Evolutionary conservation across 768 basidiomycete species (phyloP).

Genomic region (Xanthoconium stramineum): DNA sequence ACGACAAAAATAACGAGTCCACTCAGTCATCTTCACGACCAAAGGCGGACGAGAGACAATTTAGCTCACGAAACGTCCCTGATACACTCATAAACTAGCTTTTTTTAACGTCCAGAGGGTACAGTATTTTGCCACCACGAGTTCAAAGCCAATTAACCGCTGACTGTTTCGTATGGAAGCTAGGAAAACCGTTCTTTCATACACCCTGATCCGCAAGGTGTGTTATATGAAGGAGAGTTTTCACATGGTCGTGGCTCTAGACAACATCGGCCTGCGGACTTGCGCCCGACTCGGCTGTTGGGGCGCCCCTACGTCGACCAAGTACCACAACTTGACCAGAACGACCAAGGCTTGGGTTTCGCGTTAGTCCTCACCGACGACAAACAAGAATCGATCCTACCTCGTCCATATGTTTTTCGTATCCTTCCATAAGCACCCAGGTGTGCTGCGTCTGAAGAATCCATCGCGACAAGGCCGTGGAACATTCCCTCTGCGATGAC

Average conservation of each 20-base stretch:
- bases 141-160: background rate
- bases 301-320: background rate
- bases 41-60: background rate
- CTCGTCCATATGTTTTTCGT: constrained; percentile 14
- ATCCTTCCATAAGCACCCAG: constrained; percentile 17
- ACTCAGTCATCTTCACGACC: background rate
- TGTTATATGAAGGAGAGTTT: background rate
- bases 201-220: background rate
- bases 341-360: constrained; percentile 7
- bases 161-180: background rate
- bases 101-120: background rate
- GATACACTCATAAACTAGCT: background rate
- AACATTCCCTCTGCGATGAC: constrained; percentile 20
- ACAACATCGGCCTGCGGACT: background rate
- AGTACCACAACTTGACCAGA: constrained; percentile 19
- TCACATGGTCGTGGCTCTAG: constrained; percentile 21
- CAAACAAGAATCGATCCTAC: background rate
- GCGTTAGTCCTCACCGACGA: background rate
- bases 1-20: background rate
- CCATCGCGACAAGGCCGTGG: constrained; percentile 14
- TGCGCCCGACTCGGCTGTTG: background rate
- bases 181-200: background rate
- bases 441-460: constrained; percentile 6
- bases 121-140: too few relatives aligned
- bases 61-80: background rate